Evolutionary conservation across 805 yeast genomes (phyloP), one percentile per base, ranked within the genome.

Genomic region (Ogataea degrootiae): DNA sequence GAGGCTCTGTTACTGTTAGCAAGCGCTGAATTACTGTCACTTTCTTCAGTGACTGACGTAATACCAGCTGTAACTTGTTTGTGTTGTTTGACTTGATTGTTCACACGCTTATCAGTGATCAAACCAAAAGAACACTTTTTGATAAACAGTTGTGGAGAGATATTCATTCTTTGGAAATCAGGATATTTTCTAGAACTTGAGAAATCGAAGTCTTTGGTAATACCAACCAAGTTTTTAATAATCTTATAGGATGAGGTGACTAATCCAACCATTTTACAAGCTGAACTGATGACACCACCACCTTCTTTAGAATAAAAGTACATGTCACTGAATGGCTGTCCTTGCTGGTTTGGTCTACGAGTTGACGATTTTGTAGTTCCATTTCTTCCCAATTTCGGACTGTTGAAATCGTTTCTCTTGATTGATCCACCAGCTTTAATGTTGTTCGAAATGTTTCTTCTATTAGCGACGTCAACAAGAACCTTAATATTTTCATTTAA

Each of bases 261-360:
- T 39, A 79, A 74, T 34, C 76, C 74, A 43, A 83, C 79, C 60
- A 86, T 71, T 14, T 73, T 75, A 48, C 67, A 64, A 9, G 67
- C 57, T 14, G 61, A 46, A 42, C 50, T 59, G 37, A 67, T 61
- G 35, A 66, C 63, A 12, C 60, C 62, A 43, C 82, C 82, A 17
- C 92, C 92, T 61, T 85, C 90, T 38, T 71, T 71, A 0, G 90
- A 79, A 57, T 80, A 82, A 48, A 71, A 74, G 53, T 82, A 85
- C 51, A 51, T 53, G 40, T 45, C 56, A 26, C 37, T 42, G 6
- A 46, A 33, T 3, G 43, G 41, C 39, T 39, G 34, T 34, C 34
- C 39, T 39, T 23, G 34, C 2, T 15, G 11, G 21, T 17, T 31
- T 16, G 9, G 19, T 12, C 19, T 19, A 31, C 43, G 31, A 14